A percentile compares a stretch with the other conserved stretches of the same genome.
These are phyloP conservation scores for Diaporthe sp. DNA, from an alignment of 2,329 filamentous ascomycete genomes.

Conservation along the genomic window DNA sequence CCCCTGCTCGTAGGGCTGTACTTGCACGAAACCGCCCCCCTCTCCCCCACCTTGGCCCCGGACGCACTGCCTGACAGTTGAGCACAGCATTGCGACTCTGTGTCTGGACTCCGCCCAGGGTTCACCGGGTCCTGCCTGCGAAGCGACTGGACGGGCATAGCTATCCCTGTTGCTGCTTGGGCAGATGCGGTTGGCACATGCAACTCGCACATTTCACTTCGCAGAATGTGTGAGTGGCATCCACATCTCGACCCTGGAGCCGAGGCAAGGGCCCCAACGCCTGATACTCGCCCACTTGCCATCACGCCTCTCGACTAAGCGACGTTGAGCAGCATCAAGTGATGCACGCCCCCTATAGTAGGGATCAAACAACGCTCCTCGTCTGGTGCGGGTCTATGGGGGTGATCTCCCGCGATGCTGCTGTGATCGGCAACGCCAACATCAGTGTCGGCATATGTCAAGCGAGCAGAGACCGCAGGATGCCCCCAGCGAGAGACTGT, in stretches of 20 bases:
- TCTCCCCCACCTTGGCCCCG: not conserved
- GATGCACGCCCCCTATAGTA: not conserved
- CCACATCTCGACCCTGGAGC: not conserved
- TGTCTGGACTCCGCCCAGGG: not conserved
- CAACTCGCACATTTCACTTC: not conserved
- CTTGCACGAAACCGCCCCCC: not conserved
- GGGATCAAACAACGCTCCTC: slow-evolving; percentile 7
- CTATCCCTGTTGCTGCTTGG: not conserved
- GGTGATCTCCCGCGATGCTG: slow-evolving; percentile 15
- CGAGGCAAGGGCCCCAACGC: not conserved
- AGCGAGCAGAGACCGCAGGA: not conserved
- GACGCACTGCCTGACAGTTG: not conserved
- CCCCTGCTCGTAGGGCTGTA: slow-evolving; percentile 30
- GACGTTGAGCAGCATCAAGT: slow-evolving; percentile 6
- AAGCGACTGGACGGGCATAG: not conserved
- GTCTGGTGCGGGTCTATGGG: slow-evolving; percentile 18
- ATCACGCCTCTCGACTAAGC: not conserved
- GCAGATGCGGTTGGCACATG: not conserved
- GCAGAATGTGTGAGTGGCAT: not conserved
- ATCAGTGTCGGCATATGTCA: not conserved
- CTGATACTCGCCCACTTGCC: not conserved
- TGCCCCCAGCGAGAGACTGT: not conserved
- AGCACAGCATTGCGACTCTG: slow-evolving; percentile 10
- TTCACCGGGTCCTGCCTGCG: not conserved
- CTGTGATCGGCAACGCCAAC: slow-evolving; percentile 11